Evolutionary conservation across 768 basidiomycete genomes (phyloP).

Genomic region (Exsudoporus frostii): DNA sequence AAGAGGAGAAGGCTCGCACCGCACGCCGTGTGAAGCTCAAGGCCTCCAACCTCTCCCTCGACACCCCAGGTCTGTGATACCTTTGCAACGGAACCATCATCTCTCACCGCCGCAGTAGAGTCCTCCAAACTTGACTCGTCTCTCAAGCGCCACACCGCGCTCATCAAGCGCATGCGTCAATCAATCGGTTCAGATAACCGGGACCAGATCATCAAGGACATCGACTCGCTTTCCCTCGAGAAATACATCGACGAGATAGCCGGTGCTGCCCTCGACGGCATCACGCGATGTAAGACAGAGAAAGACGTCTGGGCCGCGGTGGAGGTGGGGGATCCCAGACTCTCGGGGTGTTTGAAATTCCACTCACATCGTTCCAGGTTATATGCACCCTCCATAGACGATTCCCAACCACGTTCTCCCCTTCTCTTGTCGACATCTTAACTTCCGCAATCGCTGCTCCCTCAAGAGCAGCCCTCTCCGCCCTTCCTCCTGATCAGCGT

Average conservation of each 20-base stretch:
- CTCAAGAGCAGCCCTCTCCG: constrained; percentile 51
- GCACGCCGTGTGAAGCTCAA: constrained; percentile 58
- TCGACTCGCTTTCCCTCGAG: constrained; percentile 84
- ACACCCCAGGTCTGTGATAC: constrained; percentile 43
- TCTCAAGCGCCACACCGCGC: constrained; percentile 90
- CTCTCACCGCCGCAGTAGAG: constrained; percentile 41
- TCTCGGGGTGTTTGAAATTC: not conserved
- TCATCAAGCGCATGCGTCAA: constrained; percentile 90
- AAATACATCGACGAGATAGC: constrained; percentile 97
- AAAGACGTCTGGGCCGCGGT: constrained; percentile 89
- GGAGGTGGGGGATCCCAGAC: constrained; percentile 55
- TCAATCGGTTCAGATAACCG: constrained; percentile 79
- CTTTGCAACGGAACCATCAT: not conserved
- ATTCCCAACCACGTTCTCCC: constrained; percentile 78
- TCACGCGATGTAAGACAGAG: constrained; percentile 85
- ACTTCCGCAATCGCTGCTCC: constrained; percentile 57
- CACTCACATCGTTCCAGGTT: constrained; percentile 47
- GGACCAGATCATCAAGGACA: constrained; percentile 89
- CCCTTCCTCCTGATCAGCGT: constrained; percentile 68
- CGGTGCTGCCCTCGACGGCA: constrained; percentile 81
- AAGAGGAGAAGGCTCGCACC: constrained; percentile 52
- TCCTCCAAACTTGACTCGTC: constrained; percentile 86
- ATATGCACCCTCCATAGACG: constrained; percentile 87
- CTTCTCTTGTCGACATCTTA: constrained; percentile 60
- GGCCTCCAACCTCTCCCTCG: constrained; percentile 49